These are phyloP conservation scores for Tetradesmus obliquus DNA, from an alignment of 139 green algal species.

Conservation along the genomic window DNA sequence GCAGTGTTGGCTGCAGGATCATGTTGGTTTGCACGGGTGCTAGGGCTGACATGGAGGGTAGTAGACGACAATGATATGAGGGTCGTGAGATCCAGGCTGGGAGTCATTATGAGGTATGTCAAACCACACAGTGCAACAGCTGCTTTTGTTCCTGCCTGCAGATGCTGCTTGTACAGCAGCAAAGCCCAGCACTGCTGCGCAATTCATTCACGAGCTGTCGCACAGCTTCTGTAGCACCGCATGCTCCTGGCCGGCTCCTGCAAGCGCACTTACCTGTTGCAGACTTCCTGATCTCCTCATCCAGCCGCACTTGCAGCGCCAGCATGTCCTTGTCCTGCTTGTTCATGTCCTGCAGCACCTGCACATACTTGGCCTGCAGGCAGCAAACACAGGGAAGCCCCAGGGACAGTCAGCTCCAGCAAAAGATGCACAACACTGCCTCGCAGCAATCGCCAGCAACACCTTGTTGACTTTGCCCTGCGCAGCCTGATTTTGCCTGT, in stretches of 20 bases:
- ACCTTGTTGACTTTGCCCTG: too few relatives aligned
- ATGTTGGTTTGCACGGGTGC: background rate
- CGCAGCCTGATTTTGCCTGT: too few relatives aligned
- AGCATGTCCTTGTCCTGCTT: slow-evolving; percentile 22
- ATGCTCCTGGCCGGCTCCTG: background rate
- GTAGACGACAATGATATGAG: background rate
- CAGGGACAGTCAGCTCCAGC: too few relatives aligned
- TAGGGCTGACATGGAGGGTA: background rate
- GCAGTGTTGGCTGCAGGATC: too few relatives aligned
- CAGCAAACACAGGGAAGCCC: background rate
- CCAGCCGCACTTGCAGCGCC: background rate
- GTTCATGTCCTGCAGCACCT: slow-evolving; percentile 9
- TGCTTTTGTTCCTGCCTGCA: too few relatives aligned
- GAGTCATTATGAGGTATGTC: too few relatives aligned
- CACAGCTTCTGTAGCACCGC: background rate
- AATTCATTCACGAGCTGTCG: background rate
- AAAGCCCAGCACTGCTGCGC: background rate
- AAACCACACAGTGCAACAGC: background rate
- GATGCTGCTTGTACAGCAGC: background rate
- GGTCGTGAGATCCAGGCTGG: too few relatives aligned
- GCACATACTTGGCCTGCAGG: slow-evolving; percentile 31
- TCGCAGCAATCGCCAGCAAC: too few relatives aligned
- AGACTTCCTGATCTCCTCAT: background rate
- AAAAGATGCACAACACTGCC: too few relatives aligned
- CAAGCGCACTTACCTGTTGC: background rate